Conservation (phyloP, 306 rosid genomes). For the Adenanthera pavonina region DNA sequence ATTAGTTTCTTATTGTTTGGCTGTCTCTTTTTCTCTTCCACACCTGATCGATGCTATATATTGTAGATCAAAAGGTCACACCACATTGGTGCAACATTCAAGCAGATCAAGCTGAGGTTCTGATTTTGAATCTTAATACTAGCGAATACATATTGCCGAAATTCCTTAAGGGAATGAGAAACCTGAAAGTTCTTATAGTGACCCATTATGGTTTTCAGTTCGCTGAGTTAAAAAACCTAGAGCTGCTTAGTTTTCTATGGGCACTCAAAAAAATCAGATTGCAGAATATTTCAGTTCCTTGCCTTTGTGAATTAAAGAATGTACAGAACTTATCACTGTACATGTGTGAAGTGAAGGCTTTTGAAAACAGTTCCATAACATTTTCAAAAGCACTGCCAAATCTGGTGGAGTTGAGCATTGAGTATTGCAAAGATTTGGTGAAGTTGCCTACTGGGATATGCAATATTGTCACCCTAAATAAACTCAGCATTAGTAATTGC, state of each 20-base stretch:
- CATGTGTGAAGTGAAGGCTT: constrained; percentile 3
- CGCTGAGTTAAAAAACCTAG: constrained; percentile 24
- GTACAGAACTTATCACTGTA: constrained; percentile 1
- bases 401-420: constrained; percentile 5
- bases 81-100: background rate
- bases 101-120: background rate
- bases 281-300: constrained; percentile 30
- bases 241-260: constrained; percentile 21
- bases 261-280: constrained; percentile 42
- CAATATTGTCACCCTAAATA: background rate
- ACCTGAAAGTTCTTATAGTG: constrained; percentile 36
- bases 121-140: constrained; percentile 43
- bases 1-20: background rate
- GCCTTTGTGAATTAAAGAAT: background rate
- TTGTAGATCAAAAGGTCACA: constrained; percentile 42
- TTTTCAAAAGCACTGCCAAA: constrained; percentile 13
- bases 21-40: background rate
- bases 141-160: constrained; percentile 35
- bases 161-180: constrained; percentile 19
- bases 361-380: background rate
- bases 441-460: background rate
- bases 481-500: constrained; percentile 19
- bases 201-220: constrained; percentile 35
- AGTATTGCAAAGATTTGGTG: constrained; percentile 9
- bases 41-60: background rate